Evolutionary conservation across 257 asterid species (phyloP).

Genomic region (Leonotis leonurus): DNA sequence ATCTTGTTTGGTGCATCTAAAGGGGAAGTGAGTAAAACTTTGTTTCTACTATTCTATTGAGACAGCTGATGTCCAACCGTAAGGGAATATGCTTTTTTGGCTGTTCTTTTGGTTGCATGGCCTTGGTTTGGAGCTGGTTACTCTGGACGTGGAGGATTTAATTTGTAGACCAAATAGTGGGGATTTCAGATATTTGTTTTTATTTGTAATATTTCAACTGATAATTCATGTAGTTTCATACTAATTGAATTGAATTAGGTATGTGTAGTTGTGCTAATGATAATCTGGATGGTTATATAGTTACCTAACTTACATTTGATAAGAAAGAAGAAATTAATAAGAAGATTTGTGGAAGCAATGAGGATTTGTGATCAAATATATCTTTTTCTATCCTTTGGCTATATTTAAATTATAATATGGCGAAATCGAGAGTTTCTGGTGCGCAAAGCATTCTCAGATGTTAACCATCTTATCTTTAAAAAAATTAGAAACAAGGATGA

Average conservation of each 20-base stretch:
- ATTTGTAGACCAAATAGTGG: too few species aligned
- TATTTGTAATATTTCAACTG: not conserved
- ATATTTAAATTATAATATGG: too few species aligned
- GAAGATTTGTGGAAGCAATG: not conserved
- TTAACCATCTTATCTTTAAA: not conserved
- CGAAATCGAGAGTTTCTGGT: not conserved
- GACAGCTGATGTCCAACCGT: not conserved
- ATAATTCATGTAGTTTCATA: not conserved
- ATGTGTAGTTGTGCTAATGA: not conserved
- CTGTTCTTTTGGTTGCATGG: slow-evolving; percentile 1
- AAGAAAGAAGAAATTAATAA: not conserved
- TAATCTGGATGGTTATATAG: not conserved
- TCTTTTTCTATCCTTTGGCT: not conserved
- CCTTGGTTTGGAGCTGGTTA: not conserved
- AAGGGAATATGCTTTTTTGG: not conserved
- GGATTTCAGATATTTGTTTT: not conserved
- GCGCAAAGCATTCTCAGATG: not conserved
- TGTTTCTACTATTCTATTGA: not conserved
- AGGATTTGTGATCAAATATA: not conserved
- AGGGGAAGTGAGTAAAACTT: not conserved
- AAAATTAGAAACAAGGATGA: not conserved
- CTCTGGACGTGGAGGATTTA: not conserved
- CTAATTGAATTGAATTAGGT: not conserved
- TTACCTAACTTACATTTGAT: too few species aligned
- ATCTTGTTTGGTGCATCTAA: not conserved